Conservation (phyloP, 208 protist genomes). For the Crithidia fasciculata region DNA sequence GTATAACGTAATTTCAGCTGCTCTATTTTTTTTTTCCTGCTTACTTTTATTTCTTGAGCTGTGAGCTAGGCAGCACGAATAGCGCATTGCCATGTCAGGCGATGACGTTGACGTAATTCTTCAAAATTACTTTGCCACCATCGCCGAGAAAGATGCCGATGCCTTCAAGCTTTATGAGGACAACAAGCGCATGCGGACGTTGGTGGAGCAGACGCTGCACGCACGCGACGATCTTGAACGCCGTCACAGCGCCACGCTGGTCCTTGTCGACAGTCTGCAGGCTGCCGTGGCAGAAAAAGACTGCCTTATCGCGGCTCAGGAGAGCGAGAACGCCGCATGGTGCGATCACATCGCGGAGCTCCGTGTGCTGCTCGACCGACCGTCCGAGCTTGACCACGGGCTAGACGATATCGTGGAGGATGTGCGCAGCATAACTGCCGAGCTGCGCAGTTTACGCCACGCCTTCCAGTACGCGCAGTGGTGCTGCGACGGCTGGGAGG, state of each 20-base stretch:
- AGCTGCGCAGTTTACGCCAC: conserved; percentile 28
- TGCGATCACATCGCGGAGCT: conserved; percentile 40
- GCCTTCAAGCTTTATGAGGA: conserved; percentile 76
- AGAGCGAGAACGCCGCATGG: conserved; percentile 37
- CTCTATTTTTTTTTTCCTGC: not conserved
- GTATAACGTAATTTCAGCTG: too few relatives aligned
- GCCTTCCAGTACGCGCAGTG: conserved; percentile 27
- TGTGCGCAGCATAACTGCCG: conserved; percentile 36
- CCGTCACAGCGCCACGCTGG: conserved; percentile 31
- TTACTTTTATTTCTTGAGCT: not conserved
- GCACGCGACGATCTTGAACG: conserved; percentile 56
- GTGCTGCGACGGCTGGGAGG: conserved; percentile 27
- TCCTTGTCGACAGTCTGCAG: conserved; percentile 54
- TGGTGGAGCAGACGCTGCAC: conserved; percentile 52
- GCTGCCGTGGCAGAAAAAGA: conserved; percentile 64
- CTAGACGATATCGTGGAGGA: conserved; percentile 47
- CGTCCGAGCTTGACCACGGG: conserved; percentile 55
- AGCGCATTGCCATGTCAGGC: conserved; percentile 26
- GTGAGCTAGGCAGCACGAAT: too few relatives aligned
- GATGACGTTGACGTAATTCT: conserved; percentile 69
- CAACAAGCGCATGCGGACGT: conserved; percentile 67
- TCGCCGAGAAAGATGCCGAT: conserved; percentile 78
- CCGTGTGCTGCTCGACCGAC: conserved; percentile 42
- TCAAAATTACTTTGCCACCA: conserved; percentile 70
- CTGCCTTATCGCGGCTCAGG: conserved; percentile 53